phyloP scores from a whole-genome alignment of 352 stramenopile genomes.

The Globisporangium takayamanum region DNA sequence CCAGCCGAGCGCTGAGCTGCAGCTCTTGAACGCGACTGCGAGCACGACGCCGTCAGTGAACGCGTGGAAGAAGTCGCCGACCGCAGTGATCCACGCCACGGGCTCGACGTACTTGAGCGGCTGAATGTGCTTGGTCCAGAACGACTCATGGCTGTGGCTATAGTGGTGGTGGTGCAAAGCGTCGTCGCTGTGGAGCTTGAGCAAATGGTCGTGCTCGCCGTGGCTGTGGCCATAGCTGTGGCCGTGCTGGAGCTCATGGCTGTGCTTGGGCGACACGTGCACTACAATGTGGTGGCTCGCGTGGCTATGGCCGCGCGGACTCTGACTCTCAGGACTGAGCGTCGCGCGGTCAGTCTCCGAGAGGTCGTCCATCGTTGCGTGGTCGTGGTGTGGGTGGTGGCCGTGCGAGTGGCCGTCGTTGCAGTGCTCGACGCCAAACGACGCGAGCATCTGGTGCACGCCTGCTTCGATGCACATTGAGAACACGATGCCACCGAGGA shows the following conservation, averaged over 20 bases:
- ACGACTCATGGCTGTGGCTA: not conserved
- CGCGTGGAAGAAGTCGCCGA: conserved; percentile 21
- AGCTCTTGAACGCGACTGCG: conserved; percentile 20
- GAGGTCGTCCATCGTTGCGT: conserved; percentile 10
- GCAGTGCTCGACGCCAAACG: conserved; percentile 18
- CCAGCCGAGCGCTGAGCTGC: conserved; percentile 17
- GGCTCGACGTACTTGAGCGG: conserved; percentile 14
- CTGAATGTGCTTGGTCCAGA: conserved; percentile 8
- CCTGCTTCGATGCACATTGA: conserved; percentile 27
- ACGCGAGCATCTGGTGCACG: conserved; percentile 19
- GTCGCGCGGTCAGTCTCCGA: conserved; percentile 1
- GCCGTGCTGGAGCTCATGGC: conserved; percentile 1
- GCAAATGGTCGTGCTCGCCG: not conserved
- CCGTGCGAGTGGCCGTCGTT: conserved; percentile 9
- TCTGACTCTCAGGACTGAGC: conserved; percentile 12
- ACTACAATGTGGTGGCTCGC: conserved; percentile 12
- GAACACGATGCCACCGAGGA: conserved; percentile 22
- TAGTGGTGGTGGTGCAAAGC: not conserved
- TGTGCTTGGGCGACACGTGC: not conserved
- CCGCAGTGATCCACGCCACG: conserved; percentile 22
- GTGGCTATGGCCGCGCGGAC: conserved; percentile 13
- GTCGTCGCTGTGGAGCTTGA: not conserved
- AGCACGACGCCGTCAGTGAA: conserved; percentile 21
- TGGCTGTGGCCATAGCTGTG: not conserved
- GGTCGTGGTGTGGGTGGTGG: conserved; percentile 10